These are phyloP conservation scores for Pseudogymnoascus sp. DNA, from an alignment of 2,329 filamentous ascomycete species.

Conservation along the genomic window DNA sequence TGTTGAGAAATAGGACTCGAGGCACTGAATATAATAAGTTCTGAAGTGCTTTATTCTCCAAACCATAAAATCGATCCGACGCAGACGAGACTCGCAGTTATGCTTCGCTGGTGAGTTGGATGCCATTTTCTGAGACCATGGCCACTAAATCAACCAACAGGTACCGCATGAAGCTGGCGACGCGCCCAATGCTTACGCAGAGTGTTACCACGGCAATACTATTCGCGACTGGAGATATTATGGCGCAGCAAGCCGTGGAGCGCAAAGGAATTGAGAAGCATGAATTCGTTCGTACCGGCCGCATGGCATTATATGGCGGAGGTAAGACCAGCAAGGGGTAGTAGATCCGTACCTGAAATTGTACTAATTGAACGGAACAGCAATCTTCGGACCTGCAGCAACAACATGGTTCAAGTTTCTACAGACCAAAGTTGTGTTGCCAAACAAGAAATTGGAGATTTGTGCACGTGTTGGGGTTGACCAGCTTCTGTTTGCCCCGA, in stretches of 20 bases:
- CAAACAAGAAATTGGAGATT: slow-evolving; percentile 51
- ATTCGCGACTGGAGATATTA: slow-evolving; percentile 84
- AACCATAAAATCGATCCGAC: background rate
- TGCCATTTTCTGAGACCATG: background rate
- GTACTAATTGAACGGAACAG: slow-evolving; percentile 30
- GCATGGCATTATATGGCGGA: slow-evolving; percentile 76
- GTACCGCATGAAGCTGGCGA: slow-evolving; percentile 79
- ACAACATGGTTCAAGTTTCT: slow-evolving; percentile 66
- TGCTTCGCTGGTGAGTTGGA: slow-evolving; percentile 3
- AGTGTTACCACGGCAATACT: slow-evolving; percentile 83
- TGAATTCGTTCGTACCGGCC: slow-evolving; percentile 61
- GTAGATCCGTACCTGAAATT: background rate
- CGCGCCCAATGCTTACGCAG: slow-evolving; percentile 81
- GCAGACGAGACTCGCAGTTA: background rate
- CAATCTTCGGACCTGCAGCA: slow-evolving; percentile 63
- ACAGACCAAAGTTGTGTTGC: slow-evolving; percentile 51
- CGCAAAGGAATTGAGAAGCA: slow-evolving; percentile 70
- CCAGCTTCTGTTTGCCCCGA: slow-evolving; percentile 58
- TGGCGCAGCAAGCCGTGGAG: slow-evolving; percentile 88
- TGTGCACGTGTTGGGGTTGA: slow-evolving; percentile 56
- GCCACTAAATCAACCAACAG: slow-evolving; percentile 35
- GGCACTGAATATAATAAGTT: slow-evolving; percentile 1
- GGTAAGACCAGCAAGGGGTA: slow-evolving; percentile 39
- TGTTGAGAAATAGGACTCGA: background rate
- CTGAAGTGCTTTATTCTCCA: background rate